Evolutionary conservation across 1,284 basidiomycete genomes (phyloP).

Genomic region (Anthracocystis setariae): DNA sequence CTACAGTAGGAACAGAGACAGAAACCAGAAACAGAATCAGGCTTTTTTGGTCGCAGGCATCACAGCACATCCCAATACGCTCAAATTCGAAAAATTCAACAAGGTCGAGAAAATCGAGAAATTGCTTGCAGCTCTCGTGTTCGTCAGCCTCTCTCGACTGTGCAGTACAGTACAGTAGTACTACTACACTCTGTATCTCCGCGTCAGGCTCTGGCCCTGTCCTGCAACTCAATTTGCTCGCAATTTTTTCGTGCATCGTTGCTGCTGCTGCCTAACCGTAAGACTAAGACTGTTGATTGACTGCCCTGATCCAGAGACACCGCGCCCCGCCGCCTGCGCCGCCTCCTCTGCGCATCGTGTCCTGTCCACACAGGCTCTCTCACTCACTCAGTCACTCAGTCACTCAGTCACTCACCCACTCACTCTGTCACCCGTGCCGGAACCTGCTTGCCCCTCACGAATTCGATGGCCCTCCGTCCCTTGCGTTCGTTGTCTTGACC

Average conservation of each 20-base stretch:
- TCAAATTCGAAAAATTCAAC: neutral
- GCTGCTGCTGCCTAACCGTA: slow-evolving; percentile 2
- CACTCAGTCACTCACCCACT: too few species aligned
- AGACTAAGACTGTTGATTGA: neutral
- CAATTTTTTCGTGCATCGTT: slow-evolving; percentile 7
- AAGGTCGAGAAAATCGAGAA: neutral
- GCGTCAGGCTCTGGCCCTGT: too few species aligned
- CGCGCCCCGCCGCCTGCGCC: too few species aligned
- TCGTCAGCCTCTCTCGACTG: too few species aligned
- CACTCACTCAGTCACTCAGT: too few species aligned
- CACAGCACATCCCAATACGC: neutral
- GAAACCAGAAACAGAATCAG: too few species aligned
- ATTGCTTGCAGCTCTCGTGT: neutral
- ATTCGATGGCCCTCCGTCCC: neutral
- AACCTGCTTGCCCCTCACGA: neutral
- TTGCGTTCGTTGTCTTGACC: slow-evolving; percentile 2
- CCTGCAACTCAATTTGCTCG: neutral
- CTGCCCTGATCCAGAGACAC: neutral
- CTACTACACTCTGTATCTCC: too few species aligned
- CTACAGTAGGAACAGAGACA: too few species aligned
- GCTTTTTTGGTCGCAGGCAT: too few species aligned
- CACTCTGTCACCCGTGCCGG: neutral
- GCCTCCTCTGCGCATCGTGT: neutral
- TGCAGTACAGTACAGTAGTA: too few species aligned
- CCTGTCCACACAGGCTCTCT: too few species aligned